Base-by-base conservation (phyloP, 2,329 filamentous ascomycete species). In the Aspergillus felis region DNA sequence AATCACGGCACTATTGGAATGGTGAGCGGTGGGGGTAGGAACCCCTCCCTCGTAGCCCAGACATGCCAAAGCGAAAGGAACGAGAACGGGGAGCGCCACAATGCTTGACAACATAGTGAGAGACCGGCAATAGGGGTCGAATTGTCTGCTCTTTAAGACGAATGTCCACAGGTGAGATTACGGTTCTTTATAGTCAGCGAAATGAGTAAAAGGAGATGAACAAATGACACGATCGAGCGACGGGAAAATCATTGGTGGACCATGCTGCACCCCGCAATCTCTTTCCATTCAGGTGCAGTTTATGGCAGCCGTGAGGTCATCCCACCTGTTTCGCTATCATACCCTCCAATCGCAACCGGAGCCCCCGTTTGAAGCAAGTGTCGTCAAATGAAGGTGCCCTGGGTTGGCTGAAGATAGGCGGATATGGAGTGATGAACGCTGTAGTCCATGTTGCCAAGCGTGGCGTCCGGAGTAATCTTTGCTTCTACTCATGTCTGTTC, bases 1-100 rank as follows among this genome's bases (percentile, higher is more conserved):
- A 50, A 74, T 74, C 50, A 71, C 68, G 4, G 65, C 64, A 58
- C 61, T 70, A 57, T 61, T 63, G 4, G 61, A 57, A 53, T 60
- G n/a, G 9, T 54, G 32, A 3, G 49, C 55, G 3, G 61, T 61
- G 3, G 55, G 55, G 0, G 47, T 51, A 3, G 61, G 61, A 24
- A 63, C 51, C 12, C 61, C 61, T 12, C 61, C 61, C 42, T 63
- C 61, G 20, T 57, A 63, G n/a, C 59, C 61, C 14, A 60, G 54
- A 51, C 61, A 63, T 22, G 61, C 61, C 20, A 63, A 32, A 22
- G 55, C 61, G n/a, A 47, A n/a, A 14, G 59, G 59, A n/a, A 61
- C 38, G 8, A 63, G 24, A 17, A 49, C 24, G 4, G 12, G 28
- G 2, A 56, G 20, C 3, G 56, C 27, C 25, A 49, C 52, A 29